Conservation (phyloP, 306 rosid species). For the Cicer yamashitae region DNA sequence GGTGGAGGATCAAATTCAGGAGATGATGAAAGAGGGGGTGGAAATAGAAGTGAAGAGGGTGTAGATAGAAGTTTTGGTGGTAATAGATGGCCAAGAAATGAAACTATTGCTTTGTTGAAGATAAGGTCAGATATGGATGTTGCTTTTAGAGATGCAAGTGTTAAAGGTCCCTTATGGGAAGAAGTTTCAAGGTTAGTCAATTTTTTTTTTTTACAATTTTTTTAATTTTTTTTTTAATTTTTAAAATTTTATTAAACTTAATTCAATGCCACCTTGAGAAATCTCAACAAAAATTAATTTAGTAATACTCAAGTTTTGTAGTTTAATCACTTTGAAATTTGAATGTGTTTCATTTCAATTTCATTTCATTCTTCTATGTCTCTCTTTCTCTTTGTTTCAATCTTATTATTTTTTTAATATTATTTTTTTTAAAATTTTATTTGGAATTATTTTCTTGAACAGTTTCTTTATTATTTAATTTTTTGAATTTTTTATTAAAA, state of each 20-base stretch:
- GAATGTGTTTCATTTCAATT: conserved; percentile 45
- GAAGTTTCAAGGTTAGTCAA: conserved; percentile 77
- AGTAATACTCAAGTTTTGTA: background rate
- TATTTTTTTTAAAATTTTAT: background rate
- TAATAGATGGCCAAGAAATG: conserved; percentile 92
- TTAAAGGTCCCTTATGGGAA: conserved; percentile 97
- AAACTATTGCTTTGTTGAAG: conserved; percentile 82
- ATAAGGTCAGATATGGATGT: conserved; percentile 95
- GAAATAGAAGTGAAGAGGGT: conserved; percentile 51
- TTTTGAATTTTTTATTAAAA: conserved; percentile 2
- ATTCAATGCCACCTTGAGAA: conserved; percentile 43
- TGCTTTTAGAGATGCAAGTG: conserved; percentile 85
- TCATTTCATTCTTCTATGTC: background rate
- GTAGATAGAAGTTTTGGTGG: conserved; percentile 76
- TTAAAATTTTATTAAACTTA: background rate
- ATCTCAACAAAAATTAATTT: conserved; percentile 31
- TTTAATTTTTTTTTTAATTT: background rate
- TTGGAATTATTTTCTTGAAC: conserved; percentile 36
- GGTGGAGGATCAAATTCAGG: conserved; percentile 70
- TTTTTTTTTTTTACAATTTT: background rate
- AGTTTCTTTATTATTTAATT: background rate
- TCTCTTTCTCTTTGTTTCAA: background rate
- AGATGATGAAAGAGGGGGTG: conserved; percentile 63
- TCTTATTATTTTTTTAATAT: no score
- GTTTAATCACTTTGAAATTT: conserved; percentile 11